phyloP scores from a whole-genome alignment of 2,329 filamentous ascomycete species.

The Bipolaris cookei region DNA sequence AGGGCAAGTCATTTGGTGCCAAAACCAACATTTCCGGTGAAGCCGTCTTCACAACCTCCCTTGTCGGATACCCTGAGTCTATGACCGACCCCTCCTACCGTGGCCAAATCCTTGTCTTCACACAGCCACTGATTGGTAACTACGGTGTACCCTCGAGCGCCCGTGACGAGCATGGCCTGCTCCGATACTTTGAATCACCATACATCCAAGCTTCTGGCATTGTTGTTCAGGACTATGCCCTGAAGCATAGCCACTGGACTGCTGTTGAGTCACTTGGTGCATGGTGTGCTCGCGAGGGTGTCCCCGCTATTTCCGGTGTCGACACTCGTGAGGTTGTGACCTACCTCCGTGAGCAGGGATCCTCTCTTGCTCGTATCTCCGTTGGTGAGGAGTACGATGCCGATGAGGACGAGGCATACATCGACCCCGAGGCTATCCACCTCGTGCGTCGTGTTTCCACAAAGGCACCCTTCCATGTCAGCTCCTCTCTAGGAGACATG shows the following conservation, averaged over 20 bases:
- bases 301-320: slow-evolving; percentile 94
- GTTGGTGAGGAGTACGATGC: slow-evolving; percentile 98
- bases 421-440: slow-evolving; percentile 96
- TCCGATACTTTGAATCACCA: slow-evolving; percentile 98
- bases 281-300: slow-evolving; percentile 96
- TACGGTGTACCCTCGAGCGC: slow-evolving; percentile 91
- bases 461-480: slow-evolving; percentile 96
- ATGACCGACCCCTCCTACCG: slow-evolving; percentile 73
- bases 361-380: slow-evolving; percentile 90
- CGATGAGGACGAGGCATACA: slow-evolving; percentile 94
- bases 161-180: slow-evolving; percentile 84
- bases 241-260: slow-evolving; percentile 98
- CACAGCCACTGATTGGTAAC: slow-evolving; percentile 96
- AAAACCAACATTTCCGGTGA: slow-evolving; percentile 97
- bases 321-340: slow-evolving; percentile 98
- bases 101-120: slow-evolving; percentile 97
- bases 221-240: slow-evolving; percentile 91
- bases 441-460: slow-evolving; percentile 95
- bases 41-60: slow-evolving; percentile 96
- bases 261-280: slow-evolving; percentile 90
- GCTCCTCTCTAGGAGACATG: slow-evolving; percentile 79
- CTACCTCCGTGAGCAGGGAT: slow-evolving; percentile 92
- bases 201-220: slow-evolving; percentile 96
- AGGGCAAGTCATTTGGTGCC: slow-evolving; percentile 94
- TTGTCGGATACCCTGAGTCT: slow-evolving; percentile 96